phyloP scores from a whole-genome alignment of 2,329 filamentous ascomycete species.

The Aspergillus puulaauensis region DNA sequence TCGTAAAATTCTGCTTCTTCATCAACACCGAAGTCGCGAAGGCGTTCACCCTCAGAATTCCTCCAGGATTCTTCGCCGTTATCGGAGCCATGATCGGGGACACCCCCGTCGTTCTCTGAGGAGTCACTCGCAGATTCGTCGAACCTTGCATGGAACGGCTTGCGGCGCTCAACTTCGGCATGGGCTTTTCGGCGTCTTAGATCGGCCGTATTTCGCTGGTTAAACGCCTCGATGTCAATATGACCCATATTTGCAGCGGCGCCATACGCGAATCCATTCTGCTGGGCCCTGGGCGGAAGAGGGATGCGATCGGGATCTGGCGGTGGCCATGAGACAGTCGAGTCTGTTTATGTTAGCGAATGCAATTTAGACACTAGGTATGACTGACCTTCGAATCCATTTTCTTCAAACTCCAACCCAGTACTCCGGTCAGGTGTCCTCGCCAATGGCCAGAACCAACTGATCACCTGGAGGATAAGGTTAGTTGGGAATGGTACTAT shows the following conservation, averaged over 20 bases:
- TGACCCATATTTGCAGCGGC: conserved; percentile 32
- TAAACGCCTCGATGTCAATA: conserved; percentile 54
- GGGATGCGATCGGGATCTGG: conserved; percentile 52
- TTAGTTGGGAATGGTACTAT: background rate
- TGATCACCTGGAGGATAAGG: conserved; percentile 40
- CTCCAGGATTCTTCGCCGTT: conserved; percentile 62
- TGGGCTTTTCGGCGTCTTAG: conserved; percentile 42
- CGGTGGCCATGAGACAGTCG: conserved; percentile 45
- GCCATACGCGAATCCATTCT: conserved; percentile 21
- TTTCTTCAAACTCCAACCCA: conserved; percentile 55
- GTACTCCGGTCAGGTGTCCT: conserved; percentile 47
- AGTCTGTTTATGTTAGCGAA: conserved; percentile 26
- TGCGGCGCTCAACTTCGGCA: conserved; percentile 36
- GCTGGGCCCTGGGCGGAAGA: conserved; percentile 24
- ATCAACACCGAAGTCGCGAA: conserved; percentile 65
- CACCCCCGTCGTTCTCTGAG: conserved; percentile 16
- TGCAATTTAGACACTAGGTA: background rate
- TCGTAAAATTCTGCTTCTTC: conserved; percentile 65
- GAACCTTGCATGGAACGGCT: conserved; percentile 43
- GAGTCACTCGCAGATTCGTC: conserved; percentile 18
- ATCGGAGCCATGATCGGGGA: conserved; percentile 24
- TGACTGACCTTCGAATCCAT: conserved; percentile 58
- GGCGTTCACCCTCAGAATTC: conserved; percentile 61
- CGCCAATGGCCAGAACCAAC: conserved; percentile 63
- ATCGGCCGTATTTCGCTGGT: conserved; percentile 54